Evolutionary conservation across 208 protist species (phyloP).

Genomic region (Leishmania tropica): DNA sequence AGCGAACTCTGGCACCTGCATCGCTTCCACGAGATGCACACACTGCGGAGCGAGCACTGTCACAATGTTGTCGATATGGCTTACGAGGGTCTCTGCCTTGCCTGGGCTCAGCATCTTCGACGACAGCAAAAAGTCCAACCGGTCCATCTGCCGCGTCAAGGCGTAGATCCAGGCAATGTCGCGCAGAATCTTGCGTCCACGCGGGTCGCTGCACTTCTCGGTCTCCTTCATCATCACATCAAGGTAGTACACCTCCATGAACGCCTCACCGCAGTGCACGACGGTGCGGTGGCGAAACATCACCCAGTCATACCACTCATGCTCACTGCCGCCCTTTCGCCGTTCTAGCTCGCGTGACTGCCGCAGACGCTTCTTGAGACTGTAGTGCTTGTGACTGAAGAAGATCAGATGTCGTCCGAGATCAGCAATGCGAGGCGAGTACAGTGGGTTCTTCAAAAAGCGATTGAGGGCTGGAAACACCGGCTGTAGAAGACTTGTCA

Average conservation of each 20-base stretch:
- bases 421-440: conserved; percentile 87
- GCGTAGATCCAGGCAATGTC: conserved; percentile 91
- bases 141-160: conserved; percentile 75
- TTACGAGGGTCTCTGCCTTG: conserved; percentile 62
- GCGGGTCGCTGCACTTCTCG: conserved; percentile 72
- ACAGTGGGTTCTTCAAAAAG: conserved; percentile 88
- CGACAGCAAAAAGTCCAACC: conserved; percentile 75
- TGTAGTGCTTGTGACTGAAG: conserved; percentile 90
- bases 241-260: conserved; percentile 86
- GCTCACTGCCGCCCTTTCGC: conserved; percentile 79
- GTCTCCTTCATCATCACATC: conserved; percentile 85
- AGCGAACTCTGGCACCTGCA: conserved; percentile 65
- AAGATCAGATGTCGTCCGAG: conserved; percentile 89
- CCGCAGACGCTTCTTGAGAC: conserved; percentile 69
- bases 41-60: conserved; percentile 89
- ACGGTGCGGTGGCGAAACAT: conserved; percentile 89
- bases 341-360: conserved; percentile 82
- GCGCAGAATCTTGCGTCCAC: conserved; percentile 82
- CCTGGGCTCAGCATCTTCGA: conserved; percentile 69
- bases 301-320: conserved; percentile 91
- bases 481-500: conserved; percentile 64
- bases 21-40: conserved; percentile 80
- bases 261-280: conserved; percentile 88
- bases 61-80: conserved; percentile 87
- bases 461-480: conserved; percentile 67